phyloP scores from a whole-genome alignment of 371 early-diverging fungal genomes.

The Apophysomyces sp. region DNA sequence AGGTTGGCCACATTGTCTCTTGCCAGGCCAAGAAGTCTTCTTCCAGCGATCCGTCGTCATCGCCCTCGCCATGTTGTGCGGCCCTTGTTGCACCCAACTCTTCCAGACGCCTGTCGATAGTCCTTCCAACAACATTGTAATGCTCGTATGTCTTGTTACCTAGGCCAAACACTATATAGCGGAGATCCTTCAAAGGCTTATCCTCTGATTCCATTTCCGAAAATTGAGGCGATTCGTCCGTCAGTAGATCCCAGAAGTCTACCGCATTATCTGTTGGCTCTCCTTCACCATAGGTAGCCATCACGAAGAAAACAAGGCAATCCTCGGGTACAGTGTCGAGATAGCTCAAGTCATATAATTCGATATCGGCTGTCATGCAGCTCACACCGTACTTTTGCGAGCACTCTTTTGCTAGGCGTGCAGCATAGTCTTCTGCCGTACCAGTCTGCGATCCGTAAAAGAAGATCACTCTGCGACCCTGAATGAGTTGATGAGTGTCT shows the following conservation, averaged over 20 bases:
- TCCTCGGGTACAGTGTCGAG: slow-evolving; percentile 66
- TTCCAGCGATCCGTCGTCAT: slow-evolving; percentile 94
- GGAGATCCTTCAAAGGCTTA: slow-evolving; percentile 62
- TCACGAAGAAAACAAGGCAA: slow-evolving; percentile 72
- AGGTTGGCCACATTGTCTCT: slow-evolving; percentile 75
- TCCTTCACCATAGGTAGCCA: slow-evolving; percentile 92
- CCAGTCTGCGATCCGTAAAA: slow-evolving; percentile 97
- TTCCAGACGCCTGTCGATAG: slow-evolving; percentile 62
- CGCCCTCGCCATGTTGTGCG: slow-evolving; percentile 90
- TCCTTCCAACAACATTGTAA: slow-evolving; percentile 81
- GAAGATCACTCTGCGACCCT: slow-evolving; percentile 70
- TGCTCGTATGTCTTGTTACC: slow-evolving; percentile 98
- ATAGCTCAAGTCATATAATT: slow-evolving; percentile 82
- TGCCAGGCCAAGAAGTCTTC: slow-evolving; percentile 96
- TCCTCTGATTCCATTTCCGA: slow-evolving; percentile 53
- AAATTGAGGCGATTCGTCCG: slow-evolving; percentile 69
- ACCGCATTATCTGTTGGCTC: slow-evolving; percentile 93
- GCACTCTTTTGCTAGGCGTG: slow-evolving; percentile 83
- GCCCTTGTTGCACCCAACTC: slow-evolving; percentile 78
- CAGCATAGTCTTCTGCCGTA: slow-evolving; percentile 95
- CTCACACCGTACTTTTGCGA: slow-evolving; percentile 71
- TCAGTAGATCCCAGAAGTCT: slow-evolving; percentile 83
- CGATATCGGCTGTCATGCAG: slow-evolving; percentile 81
- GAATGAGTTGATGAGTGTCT: background rate
- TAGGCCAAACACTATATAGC: slow-evolving; percentile 88